These are phyloP conservation scores for Macrolepiota fuliginosa DNA, from an alignment of 768 basidiomycete species.

Conservation along the genomic window DNA sequence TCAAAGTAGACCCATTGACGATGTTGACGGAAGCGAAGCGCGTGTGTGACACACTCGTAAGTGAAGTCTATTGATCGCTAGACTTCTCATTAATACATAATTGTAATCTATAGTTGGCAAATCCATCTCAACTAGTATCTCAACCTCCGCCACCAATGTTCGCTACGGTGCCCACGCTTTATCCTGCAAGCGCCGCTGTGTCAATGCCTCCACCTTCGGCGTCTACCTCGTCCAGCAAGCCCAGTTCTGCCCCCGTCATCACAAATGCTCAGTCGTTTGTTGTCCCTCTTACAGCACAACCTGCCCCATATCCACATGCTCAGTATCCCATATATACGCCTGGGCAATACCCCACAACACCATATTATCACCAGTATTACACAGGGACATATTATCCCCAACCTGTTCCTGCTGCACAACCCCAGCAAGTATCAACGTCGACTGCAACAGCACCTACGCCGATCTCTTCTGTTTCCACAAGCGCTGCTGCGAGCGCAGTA, in stretches of 20 bases:
- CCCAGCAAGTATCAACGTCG: constrained; percentile 12
- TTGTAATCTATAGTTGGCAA: constrained; percentile 54
- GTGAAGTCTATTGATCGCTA: constrained; percentile 15
- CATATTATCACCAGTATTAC: constrained; percentile 60
- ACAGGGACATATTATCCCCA: constrained; percentile 18
- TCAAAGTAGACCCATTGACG: constrained; percentile 68
- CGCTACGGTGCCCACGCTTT: constrained; percentile 42
- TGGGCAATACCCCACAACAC: constrained; percentile 55
- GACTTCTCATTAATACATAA: constrained; percentile 9
- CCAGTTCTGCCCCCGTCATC: constrained; percentile 46
- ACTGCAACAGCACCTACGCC: constrained; percentile 18
- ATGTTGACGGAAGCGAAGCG: constrained; percentile 78
- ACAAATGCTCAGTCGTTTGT: constrained; percentile 74
- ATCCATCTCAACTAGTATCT: constrained; percentile 66
- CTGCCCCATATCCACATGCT: constrained; percentile 38
- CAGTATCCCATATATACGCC: constrained; percentile 43
- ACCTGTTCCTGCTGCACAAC: constrained; percentile 16
- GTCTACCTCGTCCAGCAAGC: constrained; percentile 24
- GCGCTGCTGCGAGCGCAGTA: constrained; percentile 19
- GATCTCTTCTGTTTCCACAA: constrained; percentile 19
- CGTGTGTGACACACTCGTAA: constrained; percentile 73
- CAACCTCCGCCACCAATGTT: constrained; percentile 64
- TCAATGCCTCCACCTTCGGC: constrained; percentile 25
- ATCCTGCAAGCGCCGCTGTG: constrained; percentile 27
- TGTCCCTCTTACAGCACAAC: constrained; percentile 57